Evolutionary conservation across 768 basidiomycete species (phyloP).

Genomic region (Pholiota microspora): DNA sequence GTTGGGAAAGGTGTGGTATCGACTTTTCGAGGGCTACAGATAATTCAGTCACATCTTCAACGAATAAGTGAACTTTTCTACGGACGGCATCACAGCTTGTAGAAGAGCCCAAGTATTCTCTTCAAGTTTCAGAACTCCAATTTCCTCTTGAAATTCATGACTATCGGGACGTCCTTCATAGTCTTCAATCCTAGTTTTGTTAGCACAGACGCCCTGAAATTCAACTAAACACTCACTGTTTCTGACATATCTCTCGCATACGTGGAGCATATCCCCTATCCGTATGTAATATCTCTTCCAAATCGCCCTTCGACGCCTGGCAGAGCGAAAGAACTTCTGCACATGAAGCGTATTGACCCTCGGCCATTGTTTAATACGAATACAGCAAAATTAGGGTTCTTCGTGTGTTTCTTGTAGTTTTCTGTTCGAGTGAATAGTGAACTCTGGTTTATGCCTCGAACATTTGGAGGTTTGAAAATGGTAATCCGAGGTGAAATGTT

Average conservation of each 20-base stretch:
- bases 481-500: too few relatives aligned
- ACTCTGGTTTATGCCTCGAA: too few relatives aligned
- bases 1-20: slow-evolving; percentile 44
- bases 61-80: slow-evolving; percentile 15
- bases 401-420: too few relatives aligned
- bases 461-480: too few relatives aligned
- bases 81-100: slow-evolving; percentile 75
- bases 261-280: slow-evolving; percentile 70
- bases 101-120: slow-evolving; percentile 81
- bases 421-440: too few relatives aligned
- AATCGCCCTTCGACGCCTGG: slow-evolving; percentile 55
- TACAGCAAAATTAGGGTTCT: too few relatives aligned
- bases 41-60: neutral
- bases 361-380: too few relatives aligned
- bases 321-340: slow-evolving; percentile 64
- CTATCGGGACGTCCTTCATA: slow-evolving; percentile 39
- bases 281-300: slow-evolving; percentile 62
- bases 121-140: slow-evolving; percentile 68
- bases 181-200: slow-evolving; percentile 45
- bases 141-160: slow-evolving; percentile 43
- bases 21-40: slow-evolving; percentile 64
- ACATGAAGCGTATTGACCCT: slow-evolving; percentile 58
- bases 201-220: neutral
- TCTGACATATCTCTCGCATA: slow-evolving; percentile 47
- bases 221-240: slow-evolving; percentile 46